Conservation (phyloP, 1,284 basidiomycete species). For the Fomitopsis betulina region DNA sequence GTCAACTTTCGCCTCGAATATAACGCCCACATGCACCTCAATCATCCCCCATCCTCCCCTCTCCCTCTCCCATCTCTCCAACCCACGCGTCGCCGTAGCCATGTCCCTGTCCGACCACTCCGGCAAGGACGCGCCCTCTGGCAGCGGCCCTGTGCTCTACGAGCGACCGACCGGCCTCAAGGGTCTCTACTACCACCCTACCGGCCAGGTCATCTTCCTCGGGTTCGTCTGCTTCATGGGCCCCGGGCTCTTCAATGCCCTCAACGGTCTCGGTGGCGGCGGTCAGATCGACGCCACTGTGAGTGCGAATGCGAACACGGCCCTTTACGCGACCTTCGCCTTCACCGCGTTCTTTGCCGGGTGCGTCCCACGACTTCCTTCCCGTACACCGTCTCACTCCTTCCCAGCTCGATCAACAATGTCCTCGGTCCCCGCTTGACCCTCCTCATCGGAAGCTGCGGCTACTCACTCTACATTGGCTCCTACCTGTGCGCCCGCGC, state of each 20-base stretch:
- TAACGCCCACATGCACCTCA: not conserved
- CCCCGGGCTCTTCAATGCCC: constrained; percentile 46
- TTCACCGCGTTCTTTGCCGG: constrained; percentile 59
- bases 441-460: constrained; percentile 64
- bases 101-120: constrained; percentile 16
- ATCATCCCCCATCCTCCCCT: not conserved
- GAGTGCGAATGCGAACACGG: constrained; percentile 61
- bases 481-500: constrained; percentile 54
- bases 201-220: constrained; percentile 48
- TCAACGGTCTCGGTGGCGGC: constrained; percentile 65
- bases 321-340: constrained; percentile 69
- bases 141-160: constrained; percentile 16
- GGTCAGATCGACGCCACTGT: constrained; percentile 59
- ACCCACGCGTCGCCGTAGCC: not conserved
- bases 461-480: constrained; percentile 72
- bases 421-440: constrained; percentile 71
- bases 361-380: constrained; percentile 34
- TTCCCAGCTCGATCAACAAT: constrained; percentile 67
- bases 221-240: constrained; percentile 69
- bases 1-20: not conserved
- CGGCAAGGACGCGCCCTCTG: constrained; percentile 10
- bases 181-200: constrained; percentile 34
- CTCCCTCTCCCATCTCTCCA: not conserved
- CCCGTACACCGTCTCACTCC: constrained; percentile 1
- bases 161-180: constrained; percentile 28